Evolutionary conservation across 768 basidiomycete genomes (phyloP).

Genomic region (Mycena sanguinolenta): DNA sequence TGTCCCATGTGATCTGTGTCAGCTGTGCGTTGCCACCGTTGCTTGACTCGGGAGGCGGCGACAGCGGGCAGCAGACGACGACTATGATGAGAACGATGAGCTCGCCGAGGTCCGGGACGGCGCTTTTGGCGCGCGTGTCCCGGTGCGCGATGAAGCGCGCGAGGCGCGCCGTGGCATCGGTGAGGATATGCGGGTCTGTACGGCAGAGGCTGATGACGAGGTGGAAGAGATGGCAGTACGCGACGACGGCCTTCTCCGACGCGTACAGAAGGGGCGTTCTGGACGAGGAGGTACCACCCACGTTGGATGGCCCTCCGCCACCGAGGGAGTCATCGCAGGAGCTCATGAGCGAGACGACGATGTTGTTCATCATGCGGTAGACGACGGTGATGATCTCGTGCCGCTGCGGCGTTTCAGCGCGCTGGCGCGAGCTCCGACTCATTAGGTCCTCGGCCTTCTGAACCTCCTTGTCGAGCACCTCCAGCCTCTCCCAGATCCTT

Average conservation of each 20-base stretch:
- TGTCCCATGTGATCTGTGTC: constrained; percentile 52
- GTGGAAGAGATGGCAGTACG: constrained; percentile 62
- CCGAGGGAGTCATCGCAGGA: constrained; percentile 54
- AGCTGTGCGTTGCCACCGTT: no score
- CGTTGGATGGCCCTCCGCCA: not conserved
- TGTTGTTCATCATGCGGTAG: constrained; percentile 62
- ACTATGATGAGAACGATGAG: constrained; percentile 56
- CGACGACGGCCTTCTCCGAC: constrained; percentile 59
- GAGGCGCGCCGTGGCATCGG: constrained; percentile 49
- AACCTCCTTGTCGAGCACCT: constrained; percentile 47
- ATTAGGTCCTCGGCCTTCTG: constrained; percentile 44
- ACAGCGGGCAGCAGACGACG: constrained; percentile 51
- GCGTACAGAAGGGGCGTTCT: constrained; percentile 50
- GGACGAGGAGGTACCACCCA: not conserved
- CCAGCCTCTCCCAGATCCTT: constrained; percentile 52
- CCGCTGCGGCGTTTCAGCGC: constrained; percentile 35
- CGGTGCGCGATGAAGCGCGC: constrained; percentile 48
- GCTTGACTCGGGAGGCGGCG: constrained; percentile 38
- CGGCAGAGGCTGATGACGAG: constrained; percentile 54
- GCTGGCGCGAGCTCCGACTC: constrained; percentile 29
- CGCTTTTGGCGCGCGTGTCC: constrained; percentile 44
- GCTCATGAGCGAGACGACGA: constrained; percentile 60
- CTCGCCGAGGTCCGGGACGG: constrained; percentile 58
- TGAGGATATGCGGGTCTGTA: constrained; percentile 47
- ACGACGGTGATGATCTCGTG: constrained; percentile 53